Evolutionary conservation across 2,329 filamentous ascomycete genomes (phyloP).

Genomic region (Beauveria medogensis): DNA sequence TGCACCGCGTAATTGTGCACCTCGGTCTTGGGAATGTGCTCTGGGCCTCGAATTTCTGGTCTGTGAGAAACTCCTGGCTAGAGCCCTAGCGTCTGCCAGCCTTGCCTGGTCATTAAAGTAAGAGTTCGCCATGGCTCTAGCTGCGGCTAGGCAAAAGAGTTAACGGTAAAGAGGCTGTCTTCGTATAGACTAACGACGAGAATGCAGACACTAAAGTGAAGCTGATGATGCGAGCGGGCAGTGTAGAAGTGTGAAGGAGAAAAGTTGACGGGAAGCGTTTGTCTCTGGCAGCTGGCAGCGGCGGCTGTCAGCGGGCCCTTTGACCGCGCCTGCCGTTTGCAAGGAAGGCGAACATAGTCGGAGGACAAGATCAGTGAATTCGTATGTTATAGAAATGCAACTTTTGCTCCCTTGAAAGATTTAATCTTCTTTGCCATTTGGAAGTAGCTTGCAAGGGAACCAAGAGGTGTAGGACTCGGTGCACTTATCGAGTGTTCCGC

Average conservation of each 20-base stretch:
- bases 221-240: background rate
- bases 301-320: background rate
- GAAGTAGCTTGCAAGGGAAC: no score
- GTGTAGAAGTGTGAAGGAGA: background rate
- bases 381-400: background rate
- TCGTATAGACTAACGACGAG: background rate
- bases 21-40: background rate
- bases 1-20: background rate
- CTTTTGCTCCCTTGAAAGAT: no score
- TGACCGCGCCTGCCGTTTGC: background rate
- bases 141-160: no score
- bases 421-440: no score
- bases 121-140: background rate
- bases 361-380: background rate
- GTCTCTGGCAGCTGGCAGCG: background rate
- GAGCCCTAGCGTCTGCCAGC: constrained; percentile 2
- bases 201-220: no score
- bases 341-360: background rate
- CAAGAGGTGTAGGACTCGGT: background rate
- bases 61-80: constrained; percentile 12
- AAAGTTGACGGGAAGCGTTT: background rate
- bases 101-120: constrained; percentile 1
- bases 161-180: no score
- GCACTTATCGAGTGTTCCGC: background rate
- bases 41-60: background rate